phyloP scores from a whole-genome alignment of 306 rosid genomes.

The Pachyrhizus erosus region DNA sequence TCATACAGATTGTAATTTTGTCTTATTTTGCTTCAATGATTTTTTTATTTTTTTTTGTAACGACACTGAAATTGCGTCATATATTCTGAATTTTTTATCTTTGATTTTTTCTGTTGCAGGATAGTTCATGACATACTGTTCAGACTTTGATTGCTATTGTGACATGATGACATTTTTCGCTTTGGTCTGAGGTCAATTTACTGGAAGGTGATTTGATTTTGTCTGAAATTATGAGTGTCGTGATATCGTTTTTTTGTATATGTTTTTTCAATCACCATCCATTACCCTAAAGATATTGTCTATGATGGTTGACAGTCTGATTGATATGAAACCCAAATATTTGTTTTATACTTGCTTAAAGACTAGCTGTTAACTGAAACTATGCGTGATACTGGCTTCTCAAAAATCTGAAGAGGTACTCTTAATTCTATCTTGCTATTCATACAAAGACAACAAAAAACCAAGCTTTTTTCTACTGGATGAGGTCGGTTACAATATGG shows the following conservation, averaged over 20 bases:
- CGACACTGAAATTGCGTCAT: conserved; percentile 24
- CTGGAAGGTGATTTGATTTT: conserved; percentile 34
- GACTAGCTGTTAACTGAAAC: conserved; percentile 1
- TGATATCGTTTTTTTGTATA: not conserved
- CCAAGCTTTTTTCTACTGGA: not conserved
- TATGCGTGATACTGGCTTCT: conserved; percentile 25
- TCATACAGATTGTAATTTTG: conserved; percentile 1
- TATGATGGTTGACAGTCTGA: conserved; percentile 4
- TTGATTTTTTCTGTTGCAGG: conserved; percentile 50
- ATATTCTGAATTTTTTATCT: conserved; percentile 37
- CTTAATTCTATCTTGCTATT: not conserved
- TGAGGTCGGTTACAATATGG: not conserved
- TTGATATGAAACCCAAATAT: conserved; percentile 13
- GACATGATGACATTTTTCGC: conserved; percentile 25
- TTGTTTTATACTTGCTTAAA: not conserved
- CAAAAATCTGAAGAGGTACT: conserved; percentile 6
- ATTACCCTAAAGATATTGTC: not conserved
- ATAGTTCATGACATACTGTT: conserved; percentile 34
- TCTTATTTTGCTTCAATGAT: conserved; percentile 21
- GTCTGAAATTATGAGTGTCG: not conserved
- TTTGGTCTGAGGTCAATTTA: conserved; percentile 32
- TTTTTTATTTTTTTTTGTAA: not conserved
- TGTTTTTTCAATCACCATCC: not conserved
- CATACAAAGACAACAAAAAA: not conserved
- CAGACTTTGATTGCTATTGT: conserved; percentile 37